Evolutionary conservation across 805 yeast genomes (phyloP), one percentile per base, ranked within the genome.

Genomic region (Candida montana): DNA sequence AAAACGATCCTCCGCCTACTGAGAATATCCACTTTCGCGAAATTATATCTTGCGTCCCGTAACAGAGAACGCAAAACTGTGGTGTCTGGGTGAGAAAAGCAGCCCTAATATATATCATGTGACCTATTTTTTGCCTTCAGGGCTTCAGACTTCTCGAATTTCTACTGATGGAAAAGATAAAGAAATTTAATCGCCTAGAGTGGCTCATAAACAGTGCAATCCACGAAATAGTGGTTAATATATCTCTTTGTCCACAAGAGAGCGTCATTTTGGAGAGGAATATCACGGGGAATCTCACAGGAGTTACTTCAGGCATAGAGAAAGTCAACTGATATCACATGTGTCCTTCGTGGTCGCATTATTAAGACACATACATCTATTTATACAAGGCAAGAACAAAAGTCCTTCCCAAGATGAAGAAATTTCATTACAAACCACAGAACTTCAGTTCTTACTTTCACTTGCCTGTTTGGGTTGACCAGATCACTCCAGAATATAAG

Each of bases 391-490:
- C 26, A 23, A 7, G 26, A n/a, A n/a, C n/a, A n/a, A n/a, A n/a
- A n/a, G n/a, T n/a, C n/a, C 13, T 11, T 5, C 29, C 12, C 5
- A 8, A 26, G n/a, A 35, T 31, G 39, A 15, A 13, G 24, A n/a
- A 26, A 24, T 18, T 27, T n/a, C 35, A 43, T n/a, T 47, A 45
- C 42, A 37, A 41, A 2, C 54, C 48, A 9, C 58, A 52, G 41
- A 45, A 40, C 23, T 7, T 45, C 4, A 27, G 42, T 6, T 48
- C 50, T 13, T 51, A 48, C 21, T 40, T 49, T 15, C 31, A 36
- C 9, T 23, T 46, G 1, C 62, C 62, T 16, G 46, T 29, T 12
- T 61, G 61, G 57, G 54, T 54, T 1, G 61, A 57, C 32, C 12
- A 31, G 2, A 15, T 51, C 6, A 36, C 60, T 2, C 50, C 58